Evolutionary conservation across 2,329 filamentous ascomycete genomes (phyloP).

Genomic region (Colletotrichum shisoi): DNA sequence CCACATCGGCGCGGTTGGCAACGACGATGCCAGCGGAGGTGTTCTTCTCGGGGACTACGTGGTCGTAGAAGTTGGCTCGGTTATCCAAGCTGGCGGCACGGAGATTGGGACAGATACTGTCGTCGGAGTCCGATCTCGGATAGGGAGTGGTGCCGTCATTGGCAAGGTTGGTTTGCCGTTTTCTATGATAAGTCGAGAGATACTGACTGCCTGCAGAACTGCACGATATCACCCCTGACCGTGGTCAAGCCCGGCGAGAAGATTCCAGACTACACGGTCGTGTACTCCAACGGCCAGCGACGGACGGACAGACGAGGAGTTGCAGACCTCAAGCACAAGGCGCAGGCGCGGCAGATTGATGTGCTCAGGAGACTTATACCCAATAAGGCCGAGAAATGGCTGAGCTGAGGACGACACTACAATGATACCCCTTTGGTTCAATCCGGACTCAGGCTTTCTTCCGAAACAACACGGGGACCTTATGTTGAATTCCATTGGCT

Average conservation of each 20-base stretch:
- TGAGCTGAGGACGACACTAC: conserved; percentile 17
- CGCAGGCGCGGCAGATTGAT: conserved; percentile 72
- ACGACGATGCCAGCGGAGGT: conserved; percentile 53
- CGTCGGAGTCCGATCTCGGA: conserved; percentile 66
- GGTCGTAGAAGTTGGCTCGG: conserved; percentile 66
- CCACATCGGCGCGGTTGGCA: conserved; percentile 59
- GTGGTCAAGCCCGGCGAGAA: conserved; percentile 64
- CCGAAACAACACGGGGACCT: not conserved
- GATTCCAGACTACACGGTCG: conserved; percentile 72
- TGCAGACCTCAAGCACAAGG: conserved; percentile 68
- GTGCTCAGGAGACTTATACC: conserved; percentile 72
- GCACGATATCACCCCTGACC: conserved; percentile 73
- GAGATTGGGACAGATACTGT: conserved; percentile 67
- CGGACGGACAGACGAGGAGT: conserved; percentile 68
- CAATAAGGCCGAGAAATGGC: conserved; percentile 55
- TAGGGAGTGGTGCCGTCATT: conserved; percentile 68
- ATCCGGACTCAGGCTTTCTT: too few species aligned
- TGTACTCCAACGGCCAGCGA: conserved; percentile 70
- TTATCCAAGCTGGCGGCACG: conserved; percentile 69
- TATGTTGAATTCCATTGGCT: too few species aligned
- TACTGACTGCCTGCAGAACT: conserved; percentile 58
- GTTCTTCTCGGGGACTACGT: conserved; percentile 68
- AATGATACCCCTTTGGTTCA: conserved; percentile 30
- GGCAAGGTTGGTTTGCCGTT: conserved; percentile 60
- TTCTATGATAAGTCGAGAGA: not conserved